Conservation (phyloP, 441 rosid genomes). For the Populus hybrid region DNA sequence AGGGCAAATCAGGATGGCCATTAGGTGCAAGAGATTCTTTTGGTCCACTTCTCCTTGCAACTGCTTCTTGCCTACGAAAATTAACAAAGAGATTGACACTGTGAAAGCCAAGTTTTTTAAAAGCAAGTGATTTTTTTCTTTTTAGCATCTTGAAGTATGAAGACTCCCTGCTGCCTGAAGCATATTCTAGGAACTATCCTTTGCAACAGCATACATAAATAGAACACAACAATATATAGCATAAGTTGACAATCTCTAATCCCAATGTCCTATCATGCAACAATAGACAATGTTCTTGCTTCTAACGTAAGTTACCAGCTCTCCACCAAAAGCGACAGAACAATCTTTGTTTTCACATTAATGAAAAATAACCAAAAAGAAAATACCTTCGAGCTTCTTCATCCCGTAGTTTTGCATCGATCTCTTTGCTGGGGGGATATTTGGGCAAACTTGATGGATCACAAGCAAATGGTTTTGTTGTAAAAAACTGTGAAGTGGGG, state of each 20-base stretch:
- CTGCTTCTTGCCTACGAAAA: constrained; percentile 44
- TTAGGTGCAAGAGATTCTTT: constrained; percentile 37
- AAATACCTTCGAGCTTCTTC: constrained; percentile 60
- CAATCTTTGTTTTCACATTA: background rate
- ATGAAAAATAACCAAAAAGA: background rate
- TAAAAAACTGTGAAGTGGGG: constrained; percentile 50
- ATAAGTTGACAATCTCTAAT: background rate
- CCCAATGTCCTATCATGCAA: background rate
- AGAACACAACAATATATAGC: background rate
- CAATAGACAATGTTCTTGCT: background rate
- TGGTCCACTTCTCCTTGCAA: constrained; percentile 40
- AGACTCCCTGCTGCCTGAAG: background rate
- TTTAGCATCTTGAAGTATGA: background rate
- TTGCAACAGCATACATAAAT: background rate
- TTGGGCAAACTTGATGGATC: constrained; percentile 79
- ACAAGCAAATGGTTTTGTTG: constrained; percentile 66
- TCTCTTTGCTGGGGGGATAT: constrained; percentile 95
- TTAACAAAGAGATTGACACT: constrained; percentile 15
- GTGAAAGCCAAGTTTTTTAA: background rate
- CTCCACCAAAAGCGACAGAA: constrained; percentile 2
- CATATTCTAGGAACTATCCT: background rate
- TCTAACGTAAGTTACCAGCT: background rate
- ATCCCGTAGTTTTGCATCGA: constrained; percentile 72
- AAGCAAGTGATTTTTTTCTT: constrained; percentile 5
- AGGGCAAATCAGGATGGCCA: constrained; percentile 29